Base-by-base conservation (phyloP, 352 stramenopile genomes). In the Globisporangium barbulae region DNA sequence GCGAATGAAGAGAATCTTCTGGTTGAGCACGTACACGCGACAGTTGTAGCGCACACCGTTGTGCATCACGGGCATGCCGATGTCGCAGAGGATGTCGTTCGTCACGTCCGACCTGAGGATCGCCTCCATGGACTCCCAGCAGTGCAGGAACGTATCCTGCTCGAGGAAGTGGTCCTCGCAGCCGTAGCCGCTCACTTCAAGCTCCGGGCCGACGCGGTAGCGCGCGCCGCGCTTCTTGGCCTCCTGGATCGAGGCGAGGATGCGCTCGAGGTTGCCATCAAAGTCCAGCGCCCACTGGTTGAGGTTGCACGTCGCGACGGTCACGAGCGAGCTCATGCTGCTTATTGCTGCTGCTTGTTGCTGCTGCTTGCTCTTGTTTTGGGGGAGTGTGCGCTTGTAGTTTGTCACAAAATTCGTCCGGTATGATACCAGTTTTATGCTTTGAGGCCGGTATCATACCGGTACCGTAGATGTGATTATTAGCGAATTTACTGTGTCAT, bases 261-360 rank as follows among this genome's bases (percentile, higher is more conserved):
- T 97, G 48, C 97, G 91, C 65, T 96, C 73, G 22, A 98, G 68
- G 76, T 99, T 99, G 31, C 96, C 97, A 73, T 98, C 93, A 83
- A 99, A 99, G 79, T 99, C 97, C 55, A 99, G 80, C 39, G 97
- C 93, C 97, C 97, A 99, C 79, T 99, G 97, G 82, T 99, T 99
- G 52, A 99, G 83, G 70, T 99, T 99, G 80, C 97, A 99, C 39
- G 97, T 98, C 50, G 97, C 96, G 21, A 99, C 83, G 31, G 93
- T 99, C 64, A 99, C 85, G 37, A 97, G 75, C 31, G 85, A 68
- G 67, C 79, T 94, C 85, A 96, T 93, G 30, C 45, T 52, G 25
- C 57, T 52, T 53, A 31, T 5, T 33, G n/a, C 17, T n/a, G 66
- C 44, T 55, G 25, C 22, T 35, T 33, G 22, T 53, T 53, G 13